Conservation (phyloP, 106 monocot genomes). For the Chionographis japonica region DNA sequence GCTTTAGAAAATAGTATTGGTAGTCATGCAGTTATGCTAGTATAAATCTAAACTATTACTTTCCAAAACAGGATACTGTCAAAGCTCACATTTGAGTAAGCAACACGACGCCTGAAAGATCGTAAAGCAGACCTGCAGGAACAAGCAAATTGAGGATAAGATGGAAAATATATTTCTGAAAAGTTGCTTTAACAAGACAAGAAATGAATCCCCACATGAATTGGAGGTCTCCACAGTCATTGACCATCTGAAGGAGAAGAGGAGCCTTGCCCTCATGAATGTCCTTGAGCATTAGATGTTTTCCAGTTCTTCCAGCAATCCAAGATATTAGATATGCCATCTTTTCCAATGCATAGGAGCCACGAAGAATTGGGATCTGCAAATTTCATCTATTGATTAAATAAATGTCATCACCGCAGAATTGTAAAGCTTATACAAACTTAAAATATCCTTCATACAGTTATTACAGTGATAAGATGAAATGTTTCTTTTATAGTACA, state of each 20-base stretch:
- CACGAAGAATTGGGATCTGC: conserved; percentile 74
- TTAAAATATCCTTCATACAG: neutral
- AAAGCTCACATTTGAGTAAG: conserved; percentile 69
- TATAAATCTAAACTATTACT: neutral
- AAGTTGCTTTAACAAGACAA: neutral
- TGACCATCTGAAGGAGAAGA: conserved; percentile 84
- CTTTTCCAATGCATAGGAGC: conserved; percentile 59
- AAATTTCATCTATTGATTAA: conserved; percentile 2
- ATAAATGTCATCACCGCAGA: neutral
- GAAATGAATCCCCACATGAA: conserved; percentile 50
- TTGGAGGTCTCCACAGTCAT: conserved; percentile 46
- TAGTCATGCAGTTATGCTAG: neutral
- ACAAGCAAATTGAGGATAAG: neutral
- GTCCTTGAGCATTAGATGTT: conserved; percentile 75
- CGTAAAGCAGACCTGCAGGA: conserved; percentile 70
- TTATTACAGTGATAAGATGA: neutral
- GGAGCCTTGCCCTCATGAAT: conserved; percentile 55
- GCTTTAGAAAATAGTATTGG: neutral
- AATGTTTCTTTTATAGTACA: no score
- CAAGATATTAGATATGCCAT: conserved; percentile 48
- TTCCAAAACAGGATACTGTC: conserved; percentile 75
- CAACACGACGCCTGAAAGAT: conserved; percentile 61
- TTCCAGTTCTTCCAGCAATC: conserved; percentile 69
- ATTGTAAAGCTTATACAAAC: neutral
- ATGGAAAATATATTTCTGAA: neutral